Evolutionary conservation across 106 monocot genomes (phyloP).

Genomic region (Posidonia australis): DNA sequence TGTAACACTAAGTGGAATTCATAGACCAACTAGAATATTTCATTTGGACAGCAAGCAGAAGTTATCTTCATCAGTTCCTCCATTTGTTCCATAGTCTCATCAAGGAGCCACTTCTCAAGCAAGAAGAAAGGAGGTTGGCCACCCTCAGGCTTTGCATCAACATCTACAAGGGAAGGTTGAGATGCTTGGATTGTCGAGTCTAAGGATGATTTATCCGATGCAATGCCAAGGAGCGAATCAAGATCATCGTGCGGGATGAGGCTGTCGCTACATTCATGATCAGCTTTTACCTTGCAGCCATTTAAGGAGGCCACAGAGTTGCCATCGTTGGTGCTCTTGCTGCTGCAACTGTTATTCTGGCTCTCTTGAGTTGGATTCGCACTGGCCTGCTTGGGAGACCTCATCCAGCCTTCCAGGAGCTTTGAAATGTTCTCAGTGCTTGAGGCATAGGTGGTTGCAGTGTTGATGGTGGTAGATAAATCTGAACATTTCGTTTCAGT

Average conservation of each 20-base stretch:
- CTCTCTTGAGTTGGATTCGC: too few relatives aligned
- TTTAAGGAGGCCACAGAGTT: neutral
- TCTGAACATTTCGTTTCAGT: too few relatives aligned
- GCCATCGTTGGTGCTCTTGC: neutral
- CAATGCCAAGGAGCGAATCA: conserved; percentile 6
- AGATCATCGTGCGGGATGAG: neutral
- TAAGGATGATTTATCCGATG: neutral
- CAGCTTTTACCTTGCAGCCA: neutral
- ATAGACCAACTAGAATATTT: conserved; percentile 7
- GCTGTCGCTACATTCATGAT: neutral
- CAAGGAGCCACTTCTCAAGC: conserved; percentile 50
- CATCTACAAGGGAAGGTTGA: neutral
- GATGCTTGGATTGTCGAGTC: neutral
- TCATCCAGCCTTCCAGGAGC: conserved; percentile 53
- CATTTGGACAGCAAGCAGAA: conserved; percentile 15
- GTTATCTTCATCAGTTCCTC: conserved; percentile 22
- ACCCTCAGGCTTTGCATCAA: conserved; percentile 1
- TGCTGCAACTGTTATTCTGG: conserved; percentile 4
- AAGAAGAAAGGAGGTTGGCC: conserved; percentile 21
- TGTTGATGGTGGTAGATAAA: neutral
- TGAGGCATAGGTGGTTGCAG: conserved; percentile 20
- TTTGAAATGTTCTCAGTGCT: conserved; percentile 59
- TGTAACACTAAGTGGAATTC: too few relatives aligned
- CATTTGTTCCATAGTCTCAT: conserved; percentile 24
- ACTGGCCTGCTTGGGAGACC: too few relatives aligned